Conservation (phyloP, 2,329 filamentous ascomycete species). For the Colletotrichum orchidophilum region DNA sequence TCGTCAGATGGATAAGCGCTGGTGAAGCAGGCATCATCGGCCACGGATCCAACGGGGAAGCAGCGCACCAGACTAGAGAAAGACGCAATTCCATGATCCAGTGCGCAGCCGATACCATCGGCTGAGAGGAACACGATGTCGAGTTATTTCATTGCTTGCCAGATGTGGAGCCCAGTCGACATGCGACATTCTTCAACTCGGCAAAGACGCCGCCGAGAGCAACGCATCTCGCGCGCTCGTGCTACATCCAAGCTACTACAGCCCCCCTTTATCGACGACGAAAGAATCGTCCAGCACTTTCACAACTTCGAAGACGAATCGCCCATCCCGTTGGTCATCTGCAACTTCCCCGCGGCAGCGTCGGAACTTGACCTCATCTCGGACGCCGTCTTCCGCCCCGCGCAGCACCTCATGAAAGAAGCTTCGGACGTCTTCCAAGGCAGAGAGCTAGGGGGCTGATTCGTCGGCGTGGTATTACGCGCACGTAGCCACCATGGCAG, state of each 20-base stretch:
- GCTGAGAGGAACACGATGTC: conserved; percentile 67
- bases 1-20: conserved; percentile 54
- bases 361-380: conserved; percentile 67
- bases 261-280: conserved; percentile 64
- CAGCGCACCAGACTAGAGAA: conserved; percentile 73
- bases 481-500: too few relatives aligned
- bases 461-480: too few relatives aligned
- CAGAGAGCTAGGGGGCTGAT: too few relatives aligned
- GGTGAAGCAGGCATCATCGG: conserved; percentile 74
- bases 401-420: conserved; percentile 61
- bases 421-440: too few relatives aligned
- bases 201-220: conserved; percentile 68
- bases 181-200: conserved; percentile 72
- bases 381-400: conserved; percentile 62
- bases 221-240: conserved; percentile 76
- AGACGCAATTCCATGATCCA: conserved; percentile 75
- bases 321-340: conserved; percentile 68
- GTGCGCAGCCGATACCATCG: conserved; percentile 74
- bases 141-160: conserved; percentile 74
- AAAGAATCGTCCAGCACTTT: conserved; percentile 70
- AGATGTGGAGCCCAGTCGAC: conserved; percentile 75
- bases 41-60: conserved; percentile 79
- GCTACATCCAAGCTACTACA: conserved; percentile 76
- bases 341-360: conserved; percentile 70
- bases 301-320: conserved; percentile 63